phyloP scores from a whole-genome alignment of 371 early-diverging fungal genomes.

The Rhizopus microsporus region DNA sequence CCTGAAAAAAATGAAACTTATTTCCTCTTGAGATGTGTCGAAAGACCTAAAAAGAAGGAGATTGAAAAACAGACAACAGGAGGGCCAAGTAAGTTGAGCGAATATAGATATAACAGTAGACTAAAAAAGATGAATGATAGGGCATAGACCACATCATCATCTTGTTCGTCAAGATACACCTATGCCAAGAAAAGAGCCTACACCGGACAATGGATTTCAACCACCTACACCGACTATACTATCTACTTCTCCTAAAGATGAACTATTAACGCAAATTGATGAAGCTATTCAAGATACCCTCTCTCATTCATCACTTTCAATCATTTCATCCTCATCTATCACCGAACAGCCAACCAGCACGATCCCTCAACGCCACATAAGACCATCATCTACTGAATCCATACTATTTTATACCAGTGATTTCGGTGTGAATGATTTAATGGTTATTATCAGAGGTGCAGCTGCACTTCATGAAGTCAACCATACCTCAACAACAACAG shows the following conservation, averaged over 20 bases:
- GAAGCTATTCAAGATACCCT: constrained; percentile 22
- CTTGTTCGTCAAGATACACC: constrained; percentile 49
- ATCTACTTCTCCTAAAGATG: constrained; percentile 6
- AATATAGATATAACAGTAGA: background rate
- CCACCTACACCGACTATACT: constrained; percentile 10
- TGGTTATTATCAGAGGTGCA: constrained; percentile 51
- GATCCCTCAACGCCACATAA: background rate
- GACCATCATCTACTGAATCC: constrained; percentile 34
- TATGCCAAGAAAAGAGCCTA: constrained; percentile 31
- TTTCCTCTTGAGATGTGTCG: constrained; percentile 36
- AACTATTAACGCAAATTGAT: constrained; percentile 19
- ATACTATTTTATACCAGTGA: constrained; percentile 43
- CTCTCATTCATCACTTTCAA: constrained; percentile 5
- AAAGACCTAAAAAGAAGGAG: constrained; percentile 4
- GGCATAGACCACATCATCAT: constrained; percentile 31
- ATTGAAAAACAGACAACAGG: background rate
- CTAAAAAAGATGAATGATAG: constrained; percentile 7
- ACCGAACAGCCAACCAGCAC: constrained; percentile 7
- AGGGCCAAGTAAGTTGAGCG: background rate
- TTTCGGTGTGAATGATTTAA: constrained; percentile 54
- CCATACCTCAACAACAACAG: background rate
- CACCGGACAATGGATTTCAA: constrained; percentile 14
- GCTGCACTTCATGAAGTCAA: constrained; percentile 11
- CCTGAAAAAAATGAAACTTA: constrained; percentile 44
- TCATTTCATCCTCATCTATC: background rate